phyloP scores from a whole-genome alignment of 345 rosid species.

The Angophora floribunda region DNA sequence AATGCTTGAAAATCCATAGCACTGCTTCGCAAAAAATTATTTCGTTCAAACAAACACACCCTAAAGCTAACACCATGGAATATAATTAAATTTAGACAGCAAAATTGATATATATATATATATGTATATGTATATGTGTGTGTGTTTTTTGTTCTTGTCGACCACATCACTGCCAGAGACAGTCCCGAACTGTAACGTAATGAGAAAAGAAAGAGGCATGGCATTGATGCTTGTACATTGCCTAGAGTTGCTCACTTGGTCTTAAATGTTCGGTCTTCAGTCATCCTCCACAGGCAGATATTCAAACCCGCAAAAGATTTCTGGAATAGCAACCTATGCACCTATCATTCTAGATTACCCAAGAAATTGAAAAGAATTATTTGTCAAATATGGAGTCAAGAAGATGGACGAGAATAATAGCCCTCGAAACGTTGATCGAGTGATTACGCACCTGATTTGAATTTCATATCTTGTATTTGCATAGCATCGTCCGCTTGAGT shows the following conservation, averaged over 20 bases:
- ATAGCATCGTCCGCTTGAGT: background rate
- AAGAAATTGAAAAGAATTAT: background rate
- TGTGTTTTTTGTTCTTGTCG: background rate
- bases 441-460: background rate
- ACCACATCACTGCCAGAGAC: background rate
- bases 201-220: background rate
- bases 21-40: too few species aligned
- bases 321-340: background rate
- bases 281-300: background rate
- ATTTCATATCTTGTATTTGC: background rate
- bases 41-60: background rate
- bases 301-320: background rate
- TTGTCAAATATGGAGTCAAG: background rate
- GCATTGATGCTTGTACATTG: background rate
- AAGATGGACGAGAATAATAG: background rate
- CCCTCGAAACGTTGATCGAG: accelerated
- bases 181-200: background rate
- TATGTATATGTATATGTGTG: background rate
- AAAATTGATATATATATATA: background rate
- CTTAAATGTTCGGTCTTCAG: background rate
- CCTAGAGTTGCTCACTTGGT: background rate
- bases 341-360: background rate
- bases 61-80: background rate
- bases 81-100: background rate
- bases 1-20: too few species aligned